Conservation (phyloP, 2,329 filamentous ascomycete genomes). For the Chaetoscypha palmicola region DNA sequence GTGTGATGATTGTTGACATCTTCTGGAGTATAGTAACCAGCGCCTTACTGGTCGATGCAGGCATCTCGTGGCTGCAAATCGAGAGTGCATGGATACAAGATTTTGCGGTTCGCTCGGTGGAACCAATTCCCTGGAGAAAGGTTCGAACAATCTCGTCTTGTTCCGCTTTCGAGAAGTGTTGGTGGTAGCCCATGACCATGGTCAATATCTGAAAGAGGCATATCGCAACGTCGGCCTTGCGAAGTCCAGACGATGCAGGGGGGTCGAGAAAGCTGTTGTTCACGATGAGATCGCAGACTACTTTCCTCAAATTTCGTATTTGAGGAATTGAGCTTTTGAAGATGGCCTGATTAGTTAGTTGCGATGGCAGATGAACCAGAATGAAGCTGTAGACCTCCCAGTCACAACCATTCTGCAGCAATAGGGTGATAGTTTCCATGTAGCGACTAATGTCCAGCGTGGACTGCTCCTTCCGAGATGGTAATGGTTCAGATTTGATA, state of each 20-base stretch:
- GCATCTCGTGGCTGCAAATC: slow-evolving; percentile 91
- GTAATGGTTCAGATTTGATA: neutral
- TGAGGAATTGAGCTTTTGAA: slow-evolving; percentile 69
- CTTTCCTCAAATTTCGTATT: slow-evolving; percentile 65
- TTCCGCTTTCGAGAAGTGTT: slow-evolving; percentile 73
- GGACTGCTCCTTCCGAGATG: slow-evolving; percentile 3
- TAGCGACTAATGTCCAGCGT: slow-evolving; percentile 39
- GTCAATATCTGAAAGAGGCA: slow-evolving; percentile 83
- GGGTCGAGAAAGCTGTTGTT: slow-evolving; percentile 74
- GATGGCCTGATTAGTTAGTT: slow-evolving; percentile 82
- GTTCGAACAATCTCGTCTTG: slow-evolving; percentile 84
- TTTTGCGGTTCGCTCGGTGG: slow-evolving; percentile 73
- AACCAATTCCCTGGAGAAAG: slow-evolving; percentile 77
- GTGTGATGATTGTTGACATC: slow-evolving; percentile 94
- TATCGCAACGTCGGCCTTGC: slow-evolving; percentile 80
- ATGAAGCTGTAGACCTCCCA: slow-evolving; percentile 95
- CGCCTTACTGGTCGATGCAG: slow-evolving; percentile 76
- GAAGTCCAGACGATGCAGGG: slow-evolving; percentile 68
- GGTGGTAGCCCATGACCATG: slow-evolving; percentile 85
- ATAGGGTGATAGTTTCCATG: slow-evolving; percentile 68
- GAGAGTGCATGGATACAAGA: slow-evolving; percentile 92
- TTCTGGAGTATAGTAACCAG: slow-evolving; percentile 82
- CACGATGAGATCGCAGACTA: slow-evolving; percentile 78
- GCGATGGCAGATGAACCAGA: slow-evolving; percentile 76
- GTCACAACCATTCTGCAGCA: slow-evolving; percentile 68